Percentiles rank a stretch among this genome's conserved stretches.
phyloP scores from a whole-genome alignment of 108 stramenopile genomes.

The Epithemia pelagica region DNA sequence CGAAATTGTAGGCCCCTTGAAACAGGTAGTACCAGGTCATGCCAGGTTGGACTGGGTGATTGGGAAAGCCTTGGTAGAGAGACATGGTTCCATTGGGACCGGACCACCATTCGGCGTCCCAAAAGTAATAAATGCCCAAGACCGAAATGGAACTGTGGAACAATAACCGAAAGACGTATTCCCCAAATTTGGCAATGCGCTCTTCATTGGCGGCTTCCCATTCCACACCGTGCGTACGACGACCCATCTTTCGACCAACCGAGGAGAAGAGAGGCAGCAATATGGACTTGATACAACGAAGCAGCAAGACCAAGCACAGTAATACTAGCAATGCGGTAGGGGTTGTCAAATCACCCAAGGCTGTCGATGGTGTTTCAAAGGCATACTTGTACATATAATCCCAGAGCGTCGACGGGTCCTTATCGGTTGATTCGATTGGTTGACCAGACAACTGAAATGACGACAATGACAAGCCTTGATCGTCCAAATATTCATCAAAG shows the following conservation, averaged over 20 bases:
- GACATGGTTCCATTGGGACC: constrained; percentile 34
- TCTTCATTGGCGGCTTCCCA: constrained; percentile 59
- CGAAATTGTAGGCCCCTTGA: constrained; percentile 79
- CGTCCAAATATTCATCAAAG: neutral
- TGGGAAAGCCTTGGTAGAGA: constrained; percentile 50
- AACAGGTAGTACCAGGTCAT: constrained; percentile 86
- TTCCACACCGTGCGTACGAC: constrained; percentile 50
- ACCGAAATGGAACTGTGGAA: constrained; percentile 61
- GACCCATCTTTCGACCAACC: constrained; percentile 43
- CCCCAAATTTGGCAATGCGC: constrained; percentile 77
- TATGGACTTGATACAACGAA: constrained; percentile 51
- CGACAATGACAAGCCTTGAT: neutral
- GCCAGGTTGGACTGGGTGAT: constrained; percentile 59
- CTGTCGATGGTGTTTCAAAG: constrained; percentile 45
- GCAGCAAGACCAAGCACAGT: constrained; percentile 33
- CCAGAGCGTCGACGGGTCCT: neutral
- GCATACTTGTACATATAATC: constrained; percentile 29
- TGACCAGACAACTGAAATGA: neutral
- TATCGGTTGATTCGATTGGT: neutral
- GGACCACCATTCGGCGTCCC: constrained; percentile 62
- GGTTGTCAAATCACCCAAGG: constrained; percentile 33
- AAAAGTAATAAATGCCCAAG: constrained; percentile 55
- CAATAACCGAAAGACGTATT: constrained; percentile 76
- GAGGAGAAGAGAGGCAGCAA: constrained; percentile 51
- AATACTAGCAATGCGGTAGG: constrained; percentile 25